Evolutionary conservation across 176 grass and related monocot genomes (phyloP).

Genomic region (Microstegium vimineum): DNA sequence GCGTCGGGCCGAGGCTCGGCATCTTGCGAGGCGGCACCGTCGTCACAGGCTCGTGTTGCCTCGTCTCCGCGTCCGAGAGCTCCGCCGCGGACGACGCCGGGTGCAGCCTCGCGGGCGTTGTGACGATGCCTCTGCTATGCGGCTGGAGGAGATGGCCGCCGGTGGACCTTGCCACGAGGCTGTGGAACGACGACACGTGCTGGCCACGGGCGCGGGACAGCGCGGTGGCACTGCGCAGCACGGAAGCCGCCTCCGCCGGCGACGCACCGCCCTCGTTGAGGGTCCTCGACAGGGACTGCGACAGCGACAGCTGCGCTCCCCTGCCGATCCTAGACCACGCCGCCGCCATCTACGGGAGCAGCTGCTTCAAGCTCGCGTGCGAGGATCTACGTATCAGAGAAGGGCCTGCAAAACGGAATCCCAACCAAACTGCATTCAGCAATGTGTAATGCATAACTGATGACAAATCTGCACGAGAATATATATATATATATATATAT

Average conservation of each 20-base stretch:
- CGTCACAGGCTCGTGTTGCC: background rate
- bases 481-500: conserved; percentile 25
- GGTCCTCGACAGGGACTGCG: conserved; percentile 47
- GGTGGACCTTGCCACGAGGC: conserved; percentile 3
- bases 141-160: background rate
- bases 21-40: background rate
- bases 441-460: background rate
- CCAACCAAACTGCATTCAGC: background rate
- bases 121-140: conserved; percentile 41
- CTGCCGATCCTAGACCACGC: conserved; percentile 55
- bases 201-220: background rate
- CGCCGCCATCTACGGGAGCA: conserved; percentile 25
- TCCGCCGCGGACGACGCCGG: conserved; percentile 27
- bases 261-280: conserved; percentile 19
- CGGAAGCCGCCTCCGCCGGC: background rate
- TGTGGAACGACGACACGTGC: conserved; percentile 16
- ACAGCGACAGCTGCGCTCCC: conserved; percentile 31
- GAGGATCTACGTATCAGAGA: background rate
- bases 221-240: conserved; percentile 8
- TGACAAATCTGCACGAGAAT: background rate
- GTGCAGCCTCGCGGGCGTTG: conserved; percentile 20
- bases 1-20: conserved; percentile 58
- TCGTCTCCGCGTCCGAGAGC: conserved; percentile 28
- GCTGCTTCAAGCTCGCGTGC: background rate
- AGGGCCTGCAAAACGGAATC: background rate